Evolutionary conservation across 2,329 filamentous ascomycete genomes (phyloP), one percentile per base, ranked within the genome.

Genomic region (Akanthomyces muscarius): DNA sequence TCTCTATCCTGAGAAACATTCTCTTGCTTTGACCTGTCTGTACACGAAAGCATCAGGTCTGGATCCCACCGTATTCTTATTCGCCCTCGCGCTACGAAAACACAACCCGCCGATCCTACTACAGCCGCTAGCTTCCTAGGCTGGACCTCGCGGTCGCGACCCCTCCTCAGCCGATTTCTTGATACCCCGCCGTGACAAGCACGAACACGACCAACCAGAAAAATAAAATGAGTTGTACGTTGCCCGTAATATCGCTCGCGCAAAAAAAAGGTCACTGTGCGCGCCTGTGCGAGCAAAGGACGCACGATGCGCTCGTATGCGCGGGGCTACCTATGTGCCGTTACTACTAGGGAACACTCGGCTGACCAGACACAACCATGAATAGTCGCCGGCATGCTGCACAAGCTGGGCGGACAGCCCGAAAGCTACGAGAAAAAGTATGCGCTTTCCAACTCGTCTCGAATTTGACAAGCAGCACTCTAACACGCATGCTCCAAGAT

Each of bases 341-440:
- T 16, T 30, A 18, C 30, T 50, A 2, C 51, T 14, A n/a, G 16
- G 30, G 48, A 30, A 61, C 11, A 13, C 50, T 38, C n/a, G n/a
- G 21, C 59, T 61, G 16, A 61, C 42, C 38, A 50, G 47, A 36
- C 4, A 5, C 38, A 36, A 36, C 21, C n/a, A 28, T 41, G 41
- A 36, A 60, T 65, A 96, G 92, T 96, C 80, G 81, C 89, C 70
- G 89, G 85, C 74, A 96, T 97, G 91, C 84, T 97, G 72, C 96
- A 94, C 81, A 92, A 94, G 85, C 89, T 97, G 72, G 91, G 96
- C 73, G 92, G 93, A 77, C 94, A 98, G 81, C 94, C 94, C 69
- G 92, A 96, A 70, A 97, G 92, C 81, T 99, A 99, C 82, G 95
- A 98, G 76, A 97, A 96, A 80, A 99, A 99, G 91, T 96, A 80